Evolutionary conservation across 1,284 basidiomycete genomes (phyloP).

Genomic region (Coniferiporia sulphurascens): DNA sequence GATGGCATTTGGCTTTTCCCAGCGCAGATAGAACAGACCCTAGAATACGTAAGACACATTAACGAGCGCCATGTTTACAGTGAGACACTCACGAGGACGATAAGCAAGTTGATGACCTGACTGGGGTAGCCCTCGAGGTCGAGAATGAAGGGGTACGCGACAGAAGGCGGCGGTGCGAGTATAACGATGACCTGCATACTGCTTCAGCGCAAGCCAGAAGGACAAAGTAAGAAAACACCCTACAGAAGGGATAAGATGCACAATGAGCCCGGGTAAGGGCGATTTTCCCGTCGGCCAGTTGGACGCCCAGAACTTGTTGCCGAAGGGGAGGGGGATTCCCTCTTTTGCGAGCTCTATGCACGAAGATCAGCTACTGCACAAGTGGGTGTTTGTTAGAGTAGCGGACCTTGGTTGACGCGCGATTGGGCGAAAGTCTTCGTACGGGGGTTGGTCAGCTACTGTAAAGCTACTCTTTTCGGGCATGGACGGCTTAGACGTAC

Average conservation of each 20-base stretch:
- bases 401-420: slow-evolving; percentile 41
- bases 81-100: slow-evolving; percentile 39
- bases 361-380: neutral
- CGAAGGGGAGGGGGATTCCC: slow-evolving; percentile 42
- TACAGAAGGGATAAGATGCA: slow-evolving; percentile 37
- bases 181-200: slow-evolving; percentile 41
- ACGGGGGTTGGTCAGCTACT: neutral
- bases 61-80: neutral
- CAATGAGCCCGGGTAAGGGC: slow-evolving; percentile 39
- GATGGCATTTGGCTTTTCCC: slow-evolving; percentile 39
- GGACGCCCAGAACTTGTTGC: slow-evolving; percentile 39
- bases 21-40: slow-evolving; percentile 56
- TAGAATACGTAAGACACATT: slow-evolving; percentile 21
- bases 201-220: neutral
- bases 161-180: slow-evolving; percentile 38
- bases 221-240: neutral
- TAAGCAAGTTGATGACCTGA: slow-evolving; percentile 53
- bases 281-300: slow-evolving; percentile 43
- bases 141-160: slow-evolving; percentile 50
- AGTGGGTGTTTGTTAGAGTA: neutral
- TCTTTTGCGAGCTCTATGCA: slow-evolving; percentile 46
- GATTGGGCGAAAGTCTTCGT: slow-evolving; percentile 40
- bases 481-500: slow-evolving; percentile 20
- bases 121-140: slow-evolving; percentile 54
- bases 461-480: neutral